phyloP scores from a whole-genome alignment of 352 stramenopile species.

The Pythium brassicae region DNA sequence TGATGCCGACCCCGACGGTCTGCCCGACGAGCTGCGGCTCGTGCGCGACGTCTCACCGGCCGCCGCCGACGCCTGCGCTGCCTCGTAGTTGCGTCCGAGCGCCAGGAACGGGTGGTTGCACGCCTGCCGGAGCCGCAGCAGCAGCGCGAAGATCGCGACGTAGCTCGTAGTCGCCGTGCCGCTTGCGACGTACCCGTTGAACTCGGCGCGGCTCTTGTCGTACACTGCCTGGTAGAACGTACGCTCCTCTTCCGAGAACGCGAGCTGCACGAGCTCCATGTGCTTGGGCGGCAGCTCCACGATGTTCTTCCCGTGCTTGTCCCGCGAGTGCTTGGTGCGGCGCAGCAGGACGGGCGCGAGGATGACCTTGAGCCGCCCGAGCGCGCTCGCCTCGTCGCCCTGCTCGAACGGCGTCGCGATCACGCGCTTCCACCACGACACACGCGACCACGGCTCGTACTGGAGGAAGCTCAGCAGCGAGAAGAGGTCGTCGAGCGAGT shows the following conservation, averaged over 20 bases:
- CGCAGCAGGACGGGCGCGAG: conserved; percentile 77
- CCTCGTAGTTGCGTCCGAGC: conserved; percentile 57
- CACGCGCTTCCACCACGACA: conserved; percentile 81
- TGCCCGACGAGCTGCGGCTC: not conserved
- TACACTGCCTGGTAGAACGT: conserved; percentile 87
- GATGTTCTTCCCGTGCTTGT: conserved; percentile 54
- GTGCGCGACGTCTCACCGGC: not conserved
- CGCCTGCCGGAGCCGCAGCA: conserved; percentile 85
- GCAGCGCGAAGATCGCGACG: conserved; percentile 84
- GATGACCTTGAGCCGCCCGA: conserved; percentile 62
- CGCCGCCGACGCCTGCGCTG: conserved; percentile 17
- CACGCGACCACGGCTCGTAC: conserved; percentile 82
- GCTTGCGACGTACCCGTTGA: conserved; percentile 83
- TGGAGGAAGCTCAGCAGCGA: conserved; percentile 80
- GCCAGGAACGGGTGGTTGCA: conserved; percentile 89
- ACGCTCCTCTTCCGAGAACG: conserved; percentile 73
- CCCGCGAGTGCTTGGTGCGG: conserved; percentile 78
- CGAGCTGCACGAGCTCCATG: conserved; percentile 58
- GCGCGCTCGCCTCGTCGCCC: conserved; percentile 48
- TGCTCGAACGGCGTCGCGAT: conserved; percentile 77
- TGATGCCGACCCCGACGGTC: conserved; percentile 6
- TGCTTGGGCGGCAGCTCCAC: conserved; percentile 72
- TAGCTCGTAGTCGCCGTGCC: conserved; percentile 78
- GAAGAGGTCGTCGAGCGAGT: conserved; percentile 85
- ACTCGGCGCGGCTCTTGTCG: conserved; percentile 80